phyloP scores from a whole-genome alignment of 139 green algal genomes.

The Coelastrella sp. region DNA sequence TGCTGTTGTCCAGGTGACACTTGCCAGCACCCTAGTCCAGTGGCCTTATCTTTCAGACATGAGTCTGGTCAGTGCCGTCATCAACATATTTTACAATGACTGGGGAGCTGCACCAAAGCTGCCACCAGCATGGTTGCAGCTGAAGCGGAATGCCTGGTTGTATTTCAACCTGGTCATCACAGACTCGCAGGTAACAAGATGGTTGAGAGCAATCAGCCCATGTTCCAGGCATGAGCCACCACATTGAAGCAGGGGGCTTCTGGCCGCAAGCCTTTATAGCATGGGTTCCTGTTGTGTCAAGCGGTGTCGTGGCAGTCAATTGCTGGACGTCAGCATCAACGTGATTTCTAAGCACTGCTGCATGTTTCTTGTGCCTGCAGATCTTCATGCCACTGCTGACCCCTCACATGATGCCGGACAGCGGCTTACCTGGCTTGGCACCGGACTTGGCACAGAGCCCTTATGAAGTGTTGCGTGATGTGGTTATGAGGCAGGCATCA shows the following conservation, averaged over 20 bases:
- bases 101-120: conserved; percentile 52
- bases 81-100: conserved; percentile 73
- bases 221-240: not conserved
- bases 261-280: too few species aligned
- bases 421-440: not conserved
- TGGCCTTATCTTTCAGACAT: conserved; percentile 88
- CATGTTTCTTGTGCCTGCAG: conserved; percentile 20
- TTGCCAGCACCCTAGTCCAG: conserved; percentile 70
- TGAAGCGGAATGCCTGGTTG: conserved; percentile 71
- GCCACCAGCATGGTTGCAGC: conserved; percentile 50
- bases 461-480: not conserved
- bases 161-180: conserved; percentile 86
- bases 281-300: too few species aligned
- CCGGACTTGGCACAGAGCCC: not conserved
- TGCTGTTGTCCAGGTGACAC: conserved; percentile 61
- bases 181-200: conserved; percentile 66
- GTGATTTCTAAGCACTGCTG: not conserved
- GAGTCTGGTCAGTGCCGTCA: conserved; percentile 72
- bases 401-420: conserved; percentile 41
- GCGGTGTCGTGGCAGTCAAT: too few species aligned
- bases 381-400: conserved; percentile 59
- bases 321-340: too few species aligned
- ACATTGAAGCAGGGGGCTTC: too few species aligned
- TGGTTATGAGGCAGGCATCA: conserved; percentile 33
- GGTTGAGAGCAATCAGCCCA: not conserved